Evolutionary conservation across 148 eudicot genomes (phyloP), one percentile per base, ranked within the genome.

Genomic region (Cornus florida): DNA sequence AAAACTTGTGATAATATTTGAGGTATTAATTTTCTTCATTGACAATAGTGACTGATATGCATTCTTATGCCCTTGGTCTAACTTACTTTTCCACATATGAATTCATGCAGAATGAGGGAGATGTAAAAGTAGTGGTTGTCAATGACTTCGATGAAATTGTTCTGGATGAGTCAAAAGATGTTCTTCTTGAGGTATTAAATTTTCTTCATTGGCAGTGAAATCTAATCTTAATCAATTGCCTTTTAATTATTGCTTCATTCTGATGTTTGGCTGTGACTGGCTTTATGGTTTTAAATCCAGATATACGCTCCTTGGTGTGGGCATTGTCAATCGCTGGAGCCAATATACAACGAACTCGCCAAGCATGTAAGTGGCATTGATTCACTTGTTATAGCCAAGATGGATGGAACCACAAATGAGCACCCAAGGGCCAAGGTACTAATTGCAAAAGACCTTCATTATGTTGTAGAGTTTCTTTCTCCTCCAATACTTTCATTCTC

Each of bases 121-220:
- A 94, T 84, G 94, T 94, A 67, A 94, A 91, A 82, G 82, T 92
- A 59, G 93, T 94, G 9, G 98, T 94, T 67, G 97, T 97, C 23
- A 84, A 92, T 78, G 92, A 92, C 84, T 92, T 90, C 10, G 94
- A 94, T 6, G 91, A 88, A 60, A 82, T 92, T 43, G 93, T 91
- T 56, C 81, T 90, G 78, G 90, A 91, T 71, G 90, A 87, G 75
- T 89, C 89, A 39, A 90, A 90, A 79, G 93, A 88, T 83, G 93
- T 88, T 13, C 90, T 90, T 78, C 90, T 90, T 76, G 85, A 90
- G 90, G 93, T 90, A 85, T 7, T 60, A n/a, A 12, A 41, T 53
- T n/a, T 32, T 38, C 43, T 73, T 57, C 59, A 43, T 41, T 17
- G 12, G 12, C 17, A 17, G 17, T 17, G 66, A 16, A 20, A 20